phyloP scores from a whole-genome alignment of 805 yeast species.

The Candida sanyiensis region DNA sequence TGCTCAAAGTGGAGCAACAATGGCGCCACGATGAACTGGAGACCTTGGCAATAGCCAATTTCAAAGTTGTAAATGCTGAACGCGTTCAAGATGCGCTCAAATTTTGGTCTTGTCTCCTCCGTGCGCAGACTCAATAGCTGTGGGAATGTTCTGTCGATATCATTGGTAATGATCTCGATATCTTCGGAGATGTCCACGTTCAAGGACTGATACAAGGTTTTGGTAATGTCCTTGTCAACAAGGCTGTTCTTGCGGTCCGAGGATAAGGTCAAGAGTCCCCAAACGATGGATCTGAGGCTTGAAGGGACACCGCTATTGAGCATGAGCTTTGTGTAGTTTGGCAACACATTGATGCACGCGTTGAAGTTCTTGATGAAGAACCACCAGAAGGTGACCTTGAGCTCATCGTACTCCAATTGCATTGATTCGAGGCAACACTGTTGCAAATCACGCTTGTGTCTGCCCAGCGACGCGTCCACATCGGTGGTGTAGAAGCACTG shows the following conservation, averaged over 20 bases:
- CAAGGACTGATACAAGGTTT: constrained; percentile 32
- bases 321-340: constrained; percentile 41
- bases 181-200: constrained; percentile 38
- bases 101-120: constrained; percentile 33
- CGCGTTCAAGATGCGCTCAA: constrained; percentile 53
- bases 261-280: constrained; percentile 32
- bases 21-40: constrained; percentile 57
- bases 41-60: constrained; percentile 66
- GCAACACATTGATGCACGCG: constrained; percentile 40
- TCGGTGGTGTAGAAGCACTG: constrained; percentile 24
- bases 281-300: constrained; percentile 37
- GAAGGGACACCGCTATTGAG: constrained; percentile 41
- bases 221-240: constrained; percentile 21
- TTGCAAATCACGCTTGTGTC: constrained; percentile 10
- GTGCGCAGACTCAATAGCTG: constrained; percentile 42
- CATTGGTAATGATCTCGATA: constrained; percentile 45
- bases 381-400: constrained; percentile 40
- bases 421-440: constrained; percentile 22
- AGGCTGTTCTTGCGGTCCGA: constrained; percentile 19
- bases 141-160: constrained; percentile 57
- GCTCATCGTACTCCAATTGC: constrained; percentile 11
- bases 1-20: constrained; percentile 38
- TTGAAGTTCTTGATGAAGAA: constrained; percentile 39
- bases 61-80: constrained; percentile 59
- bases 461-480: constrained; percentile 15